Evolutionary conservation across 768 basidiomycete genomes (phyloP), one percentile per base, ranked within the genome.

Genomic region (Lactarius pseudohatsudake): DNA sequence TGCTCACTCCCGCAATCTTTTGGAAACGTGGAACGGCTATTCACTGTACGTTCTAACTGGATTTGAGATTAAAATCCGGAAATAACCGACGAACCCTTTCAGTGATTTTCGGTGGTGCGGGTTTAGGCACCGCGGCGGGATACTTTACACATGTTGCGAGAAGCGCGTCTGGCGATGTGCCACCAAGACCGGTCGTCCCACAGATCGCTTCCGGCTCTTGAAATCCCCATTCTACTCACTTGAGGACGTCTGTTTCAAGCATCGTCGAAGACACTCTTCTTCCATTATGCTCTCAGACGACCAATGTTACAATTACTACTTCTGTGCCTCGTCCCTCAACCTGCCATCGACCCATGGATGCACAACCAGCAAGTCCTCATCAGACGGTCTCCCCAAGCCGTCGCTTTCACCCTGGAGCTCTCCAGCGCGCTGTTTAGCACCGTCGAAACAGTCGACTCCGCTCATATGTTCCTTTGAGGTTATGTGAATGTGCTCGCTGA

Each of bases 51-150:
- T 74, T 43, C 34, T 28, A 20, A 50, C 30, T 40, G n/a, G 34
- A 18, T 57, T n/a, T 30, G 22, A 36, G 26, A 28, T 50, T 43
- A 64, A 34, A 38, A n/a, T 43, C 16, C 13, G 16, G 32, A 65
- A 47, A 71, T 60, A 41, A 47, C 4, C 34, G 40, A 20, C 58
- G 57, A 57, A 26, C 41, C 3, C 53, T 11, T 59, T 10, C 65
- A 92, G 90, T 91, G 64, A 81, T 90, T 16, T 76, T 91, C 11
- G 90, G 90, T 38, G 90, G 90, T 13, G 86, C 86, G 38, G 86
- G 88, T 22, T 71, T 91, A 7, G 90, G 90, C 10, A 83, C 85
- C 64, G 82, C 81, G 5, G 74, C 84, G 7, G 90, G 90, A 22
- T 74, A 88, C 43, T 64, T 88, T 28, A 77, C 82, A 16, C 89